These are phyloP conservation scores for Paramyrothecium roridum DNA, from an alignment of 2,329 filamentous ascomycete genomes.

Conservation along the genomic window DNA sequence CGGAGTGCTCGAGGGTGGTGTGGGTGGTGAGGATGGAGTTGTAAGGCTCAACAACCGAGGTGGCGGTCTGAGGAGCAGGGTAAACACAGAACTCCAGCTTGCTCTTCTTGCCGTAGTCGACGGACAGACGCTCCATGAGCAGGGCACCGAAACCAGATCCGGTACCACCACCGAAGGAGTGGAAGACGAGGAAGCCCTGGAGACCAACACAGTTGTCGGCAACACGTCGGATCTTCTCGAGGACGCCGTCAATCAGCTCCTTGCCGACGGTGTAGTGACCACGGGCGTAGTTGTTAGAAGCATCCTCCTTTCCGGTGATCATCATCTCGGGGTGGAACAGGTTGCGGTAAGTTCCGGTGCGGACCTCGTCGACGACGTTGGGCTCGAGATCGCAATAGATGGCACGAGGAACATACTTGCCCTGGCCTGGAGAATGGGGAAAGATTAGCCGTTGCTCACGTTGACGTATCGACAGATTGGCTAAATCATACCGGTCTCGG, in stretches of 20 bases:
- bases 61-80: constrained; percentile 94
- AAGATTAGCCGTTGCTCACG: constrained; percentile 8
- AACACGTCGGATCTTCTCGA: constrained; percentile 96
- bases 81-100: constrained; percentile 99
- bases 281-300: constrained; percentile 99
- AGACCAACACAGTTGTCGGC: constrained; percentile 98
- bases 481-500: constrained; percentile 78
- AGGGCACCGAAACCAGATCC: constrained; percentile 98
- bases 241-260: constrained; percentile 96
- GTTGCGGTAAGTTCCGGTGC: constrained; percentile 91
- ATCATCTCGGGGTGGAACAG: constrained; percentile 99
- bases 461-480: not conserved
- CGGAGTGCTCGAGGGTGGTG: constrained; percentile 98
- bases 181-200: constrained; percentile 99
- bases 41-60: constrained; percentile 98
- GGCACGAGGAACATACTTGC: constrained; percentile 97
- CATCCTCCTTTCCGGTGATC: constrained; percentile 99
- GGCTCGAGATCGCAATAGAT: constrained; percentile 99
- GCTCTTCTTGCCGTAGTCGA: constrained; percentile 99
- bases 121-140: constrained; percentile 96
- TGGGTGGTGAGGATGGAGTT: constrained; percentile 99
- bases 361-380: constrained; percentile 98
- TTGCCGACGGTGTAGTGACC: constrained; percentile 99
- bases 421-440: constrained; percentile 64
- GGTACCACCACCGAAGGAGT: constrained; percentile 98